A percentile compares a stretch with the other conserved stretches of the same genome.
Evolutionary conservation across 208 protist genomes (phyloP).

Genomic region (Willaertia magna): DNA sequence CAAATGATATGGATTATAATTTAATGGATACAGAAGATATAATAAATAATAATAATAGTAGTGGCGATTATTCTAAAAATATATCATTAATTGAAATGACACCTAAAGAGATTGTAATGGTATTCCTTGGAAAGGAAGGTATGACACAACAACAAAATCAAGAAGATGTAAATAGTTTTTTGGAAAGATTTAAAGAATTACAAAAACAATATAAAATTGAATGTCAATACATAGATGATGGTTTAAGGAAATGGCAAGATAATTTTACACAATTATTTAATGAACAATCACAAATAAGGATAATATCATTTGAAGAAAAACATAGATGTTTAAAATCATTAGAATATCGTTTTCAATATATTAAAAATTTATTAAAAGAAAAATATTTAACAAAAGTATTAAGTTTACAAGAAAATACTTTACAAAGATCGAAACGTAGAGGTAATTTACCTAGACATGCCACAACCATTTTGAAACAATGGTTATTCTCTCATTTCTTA

Average conservation of each 20-base stretch:
- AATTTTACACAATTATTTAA: not conserved
- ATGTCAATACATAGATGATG: not conserved
- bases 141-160: not conserved
- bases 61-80: not conserved
- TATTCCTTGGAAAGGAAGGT: not conserved
- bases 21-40: no score
- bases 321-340: not conserved
- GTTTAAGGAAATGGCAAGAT: not conserved
- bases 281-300: not conserved
- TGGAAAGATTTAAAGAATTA: not conserved
- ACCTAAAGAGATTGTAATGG: not conserved
- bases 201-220: not conserved
- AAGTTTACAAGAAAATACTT: not conserved
- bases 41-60: no score
- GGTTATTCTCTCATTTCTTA: conserved; percentile 12
- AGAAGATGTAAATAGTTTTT: not conserved
- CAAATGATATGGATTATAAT: no score
- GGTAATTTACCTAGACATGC: conserved; percentile 17
- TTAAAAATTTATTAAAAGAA: not conserved
- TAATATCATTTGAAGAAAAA: not conserved
- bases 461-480: conserved; percentile 13
- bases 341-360: not conserved
- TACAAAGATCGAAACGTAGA: not conserved
- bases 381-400: conserved; percentile 9
- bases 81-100: not conserved